phyloP scores from a whole-genome alignment of 805 yeast species.

The Metschnikowia hibisci region DNA sequence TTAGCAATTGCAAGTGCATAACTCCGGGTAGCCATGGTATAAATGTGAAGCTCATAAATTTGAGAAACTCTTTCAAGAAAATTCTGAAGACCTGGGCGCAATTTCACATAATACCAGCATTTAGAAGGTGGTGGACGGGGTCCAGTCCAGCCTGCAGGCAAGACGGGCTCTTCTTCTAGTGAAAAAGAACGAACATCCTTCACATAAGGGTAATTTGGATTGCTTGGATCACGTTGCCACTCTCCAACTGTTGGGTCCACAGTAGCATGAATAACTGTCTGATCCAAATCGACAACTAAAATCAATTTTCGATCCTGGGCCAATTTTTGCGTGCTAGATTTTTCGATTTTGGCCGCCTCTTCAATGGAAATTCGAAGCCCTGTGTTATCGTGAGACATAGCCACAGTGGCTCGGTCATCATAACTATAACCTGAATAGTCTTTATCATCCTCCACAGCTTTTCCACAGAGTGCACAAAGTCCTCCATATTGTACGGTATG shows the following conservation, averaged over 20 bases:
- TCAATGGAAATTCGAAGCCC: constrained; percentile 77
- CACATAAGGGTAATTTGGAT: constrained; percentile 81
- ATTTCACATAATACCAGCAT: constrained; percentile 89
- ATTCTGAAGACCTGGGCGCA: constrained; percentile 79
- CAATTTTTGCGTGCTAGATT: constrained; percentile 57
- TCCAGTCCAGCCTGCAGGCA: constrained; percentile 57
- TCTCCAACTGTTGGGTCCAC: constrained; percentile 97
- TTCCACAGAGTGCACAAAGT: constrained; percentile 89
- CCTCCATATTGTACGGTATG: constrained; percentile 96
- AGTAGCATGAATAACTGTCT: constrained; percentile 95
- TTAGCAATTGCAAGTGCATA: constrained; percentile 88
- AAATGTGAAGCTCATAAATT: constrained; percentile 84
- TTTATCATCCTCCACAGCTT: constrained; percentile 58
- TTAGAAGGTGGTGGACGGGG: constrained; percentile 54
- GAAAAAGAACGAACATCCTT: constrained; percentile 77
- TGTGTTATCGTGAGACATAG: constrained; percentile 86
- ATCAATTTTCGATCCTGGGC: constrained; percentile 65
- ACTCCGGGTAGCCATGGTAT: constrained; percentile 96
- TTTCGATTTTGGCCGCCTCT: constrained; percentile 85
- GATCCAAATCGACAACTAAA: constrained; percentile 93
- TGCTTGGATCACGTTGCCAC: constrained; percentile 84
- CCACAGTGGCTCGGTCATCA: constrained; percentile 73
- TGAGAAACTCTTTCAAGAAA: constrained; percentile 64
- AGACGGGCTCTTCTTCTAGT: constrained; percentile 67
- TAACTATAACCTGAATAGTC: constrained; percentile 72